Evolutionary conservation across 2,329 filamentous ascomycete species (phyloP).

Genomic region (Colletotrichum lindemuthianum): DNA sequence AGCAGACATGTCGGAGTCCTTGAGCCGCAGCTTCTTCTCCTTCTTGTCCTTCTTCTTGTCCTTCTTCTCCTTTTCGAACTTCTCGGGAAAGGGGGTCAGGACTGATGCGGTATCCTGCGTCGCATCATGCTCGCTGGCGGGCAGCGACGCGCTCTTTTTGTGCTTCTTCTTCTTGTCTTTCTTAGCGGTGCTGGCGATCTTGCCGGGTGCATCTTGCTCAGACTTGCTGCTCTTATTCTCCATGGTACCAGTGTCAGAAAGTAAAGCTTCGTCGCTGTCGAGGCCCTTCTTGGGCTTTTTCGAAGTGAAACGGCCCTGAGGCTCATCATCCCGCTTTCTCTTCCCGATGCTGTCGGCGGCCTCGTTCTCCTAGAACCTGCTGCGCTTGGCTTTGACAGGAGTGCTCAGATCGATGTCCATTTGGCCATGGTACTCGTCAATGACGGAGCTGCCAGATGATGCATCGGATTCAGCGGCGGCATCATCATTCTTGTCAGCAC

Average conservation of each 20-base stretch:
- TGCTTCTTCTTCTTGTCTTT: neutral
- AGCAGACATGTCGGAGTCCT: neutral
- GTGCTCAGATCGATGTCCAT: conserved; percentile 19
- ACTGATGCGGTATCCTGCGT: neutral
- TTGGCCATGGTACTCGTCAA: neutral
- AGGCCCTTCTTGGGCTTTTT: conserved; percentile 11
- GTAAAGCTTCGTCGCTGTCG: neutral
- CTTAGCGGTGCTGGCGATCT: neutral
- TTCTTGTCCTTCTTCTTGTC: neutral
- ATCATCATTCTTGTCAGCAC: neutral
- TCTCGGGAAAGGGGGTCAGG: neutral
- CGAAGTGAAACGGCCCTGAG: neutral
- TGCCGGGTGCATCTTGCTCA: neutral
- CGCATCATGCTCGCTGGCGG: neutral
- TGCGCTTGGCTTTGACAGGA: conserved; percentile 1
- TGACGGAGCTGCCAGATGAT: neutral
- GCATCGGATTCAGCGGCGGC: no score
- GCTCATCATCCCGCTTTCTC: conserved; percentile 13
- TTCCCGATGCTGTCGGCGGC: neutral
- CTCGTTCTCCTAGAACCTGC: conserved; percentile 12
- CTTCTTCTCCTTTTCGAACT: neutral
- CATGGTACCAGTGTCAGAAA: neutral
- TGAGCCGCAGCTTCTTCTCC: neutral
- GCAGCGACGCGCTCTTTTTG: neutral
- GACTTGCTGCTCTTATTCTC: neutral